Conservation (phyloP, 176 grass and related monocot species). For the Chrysopogon serrulatus region DNA sequence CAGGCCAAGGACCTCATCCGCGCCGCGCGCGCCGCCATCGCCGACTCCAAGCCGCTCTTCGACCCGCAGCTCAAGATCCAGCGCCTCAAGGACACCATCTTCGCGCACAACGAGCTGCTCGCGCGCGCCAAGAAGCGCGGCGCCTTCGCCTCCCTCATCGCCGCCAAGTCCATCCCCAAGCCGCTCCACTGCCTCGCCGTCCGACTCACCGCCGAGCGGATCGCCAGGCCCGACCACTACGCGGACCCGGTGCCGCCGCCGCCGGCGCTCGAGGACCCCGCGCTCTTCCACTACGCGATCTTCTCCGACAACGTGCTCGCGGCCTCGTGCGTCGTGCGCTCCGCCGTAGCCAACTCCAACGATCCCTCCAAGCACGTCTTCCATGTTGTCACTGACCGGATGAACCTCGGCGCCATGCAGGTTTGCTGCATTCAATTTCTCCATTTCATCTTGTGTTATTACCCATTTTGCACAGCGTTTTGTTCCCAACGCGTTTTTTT, state of each 20-base stretch:
- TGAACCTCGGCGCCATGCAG: conserved; percentile 99
- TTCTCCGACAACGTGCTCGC: conserved; percentile 99
- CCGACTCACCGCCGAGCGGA: conserved; percentile 88
- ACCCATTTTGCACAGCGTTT: background rate
- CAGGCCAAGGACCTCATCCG: conserved; percentile 84
- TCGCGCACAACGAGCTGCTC: conserved; percentile 85
- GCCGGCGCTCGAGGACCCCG: conserved; percentile 63
- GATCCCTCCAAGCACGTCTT: conserved; percentile 86
- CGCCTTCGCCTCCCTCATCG: conserved; percentile 93
- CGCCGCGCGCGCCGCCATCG: conserved; percentile 66
- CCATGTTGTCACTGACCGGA: conserved; percentile 94
- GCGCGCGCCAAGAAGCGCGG: conserved; percentile 87
- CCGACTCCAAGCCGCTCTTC: conserved; percentile 79
- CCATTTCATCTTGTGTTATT: background rate
- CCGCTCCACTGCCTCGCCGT: conserved; percentile 97
- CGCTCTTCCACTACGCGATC: conserved; percentile 92
- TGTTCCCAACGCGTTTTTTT: background rate
- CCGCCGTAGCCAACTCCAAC: conserved; percentile 66
- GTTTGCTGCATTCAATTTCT: conserved; percentile 30
- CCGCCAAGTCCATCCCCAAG: conserved; percentile 95
- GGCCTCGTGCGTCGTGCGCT: conserved; percentile 89
- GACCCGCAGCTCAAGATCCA: conserved; percentile 99
- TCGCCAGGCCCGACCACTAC: conserved; percentile 58
- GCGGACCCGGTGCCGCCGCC: conserved; percentile 49
- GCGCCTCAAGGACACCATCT: conserved; percentile 93